Evolutionary conservation across 768 basidiomycete genomes (phyloP).

Genomic region (Suillus clintonianus): DNA sequence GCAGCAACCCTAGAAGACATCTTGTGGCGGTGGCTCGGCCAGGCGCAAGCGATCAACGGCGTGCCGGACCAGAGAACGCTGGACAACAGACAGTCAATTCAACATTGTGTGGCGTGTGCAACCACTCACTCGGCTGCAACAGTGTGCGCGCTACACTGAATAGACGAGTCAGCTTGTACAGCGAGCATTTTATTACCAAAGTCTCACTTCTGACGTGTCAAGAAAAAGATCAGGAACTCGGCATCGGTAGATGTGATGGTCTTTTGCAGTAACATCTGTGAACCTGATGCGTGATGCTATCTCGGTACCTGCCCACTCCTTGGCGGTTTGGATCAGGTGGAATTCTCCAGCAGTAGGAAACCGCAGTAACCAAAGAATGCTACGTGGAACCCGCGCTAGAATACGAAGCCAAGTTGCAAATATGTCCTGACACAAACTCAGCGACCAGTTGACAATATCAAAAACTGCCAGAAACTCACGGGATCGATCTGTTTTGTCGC

Average conservation of each 20-base stretch:
- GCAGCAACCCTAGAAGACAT: slow-evolving; percentile 55
- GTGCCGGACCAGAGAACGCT: slow-evolving; percentile 56
- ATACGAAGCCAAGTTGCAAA: slow-evolving; percentile 53
- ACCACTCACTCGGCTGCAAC: slow-evolving; percentile 47
- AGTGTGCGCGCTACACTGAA: slow-evolving; percentile 54
- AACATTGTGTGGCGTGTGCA: neutral
- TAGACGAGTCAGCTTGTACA: neutral
- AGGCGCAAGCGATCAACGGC: slow-evolving; percentile 47
- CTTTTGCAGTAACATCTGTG: slow-evolving; percentile 50
- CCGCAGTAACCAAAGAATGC: slow-evolving; percentile 55
- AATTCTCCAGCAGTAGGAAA: slow-evolving; percentile 50
- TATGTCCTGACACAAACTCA: slow-evolving; percentile 32
- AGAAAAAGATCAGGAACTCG: slow-evolving; percentile 51
- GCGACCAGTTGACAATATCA: neutral
- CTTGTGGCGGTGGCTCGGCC: slow-evolving; percentile 46
- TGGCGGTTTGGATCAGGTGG: slow-evolving; percentile 43
- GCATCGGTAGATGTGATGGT: slow-evolving; percentile 45
- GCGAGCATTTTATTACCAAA: neutral
- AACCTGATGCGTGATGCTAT: slow-evolving; percentile 48
- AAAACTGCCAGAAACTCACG: slow-evolving; percentile 19
- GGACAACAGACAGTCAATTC: slow-evolving; percentile 6
- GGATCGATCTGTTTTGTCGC: slow-evolving; percentile 34
- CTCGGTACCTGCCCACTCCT: slow-evolving; percentile 46
- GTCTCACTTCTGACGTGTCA: slow-evolving; percentile 51
- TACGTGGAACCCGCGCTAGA: slow-evolving; percentile 42